phyloP scores from a whole-genome alignment of 2,329 filamentous ascomycete species.

The Fusarium graminum region DNA sequence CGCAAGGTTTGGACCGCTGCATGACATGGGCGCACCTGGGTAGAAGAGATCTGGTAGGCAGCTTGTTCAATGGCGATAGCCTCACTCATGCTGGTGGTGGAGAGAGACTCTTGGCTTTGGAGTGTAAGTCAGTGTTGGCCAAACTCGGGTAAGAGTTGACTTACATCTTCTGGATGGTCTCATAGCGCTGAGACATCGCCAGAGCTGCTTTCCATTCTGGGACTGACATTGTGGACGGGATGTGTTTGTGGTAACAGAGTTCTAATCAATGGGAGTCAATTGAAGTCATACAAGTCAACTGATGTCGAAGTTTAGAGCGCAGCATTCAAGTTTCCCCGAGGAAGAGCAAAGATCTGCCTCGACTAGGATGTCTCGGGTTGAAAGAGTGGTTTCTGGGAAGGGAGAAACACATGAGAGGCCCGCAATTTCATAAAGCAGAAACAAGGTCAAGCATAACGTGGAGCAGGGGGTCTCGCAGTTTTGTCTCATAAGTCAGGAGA shows the following conservation, averaged over 20 bases:
- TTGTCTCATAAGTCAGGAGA: background rate
- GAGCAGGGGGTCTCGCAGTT: slow-evolving; percentile 4
- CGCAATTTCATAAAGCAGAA: slow-evolving; percentile 41
- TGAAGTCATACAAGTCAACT: slow-evolving; percentile 22
- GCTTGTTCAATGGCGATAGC: slow-evolving; percentile 76
- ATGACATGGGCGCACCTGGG: slow-evolving; percentile 63
- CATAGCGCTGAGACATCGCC: slow-evolving; percentile 71
- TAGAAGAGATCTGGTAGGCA: slow-evolving; percentile 69
- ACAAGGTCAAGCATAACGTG: slow-evolving; percentile 32
- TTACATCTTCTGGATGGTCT: slow-evolving; percentile 68
- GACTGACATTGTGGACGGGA: slow-evolving; percentile 32
- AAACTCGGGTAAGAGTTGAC: background rate
- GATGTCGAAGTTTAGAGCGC: slow-evolving; percentile 3
- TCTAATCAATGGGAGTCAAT: background rate
- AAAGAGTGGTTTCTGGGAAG: slow-evolving; percentile 13
- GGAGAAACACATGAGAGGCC: slow-evolving; percentile 11
- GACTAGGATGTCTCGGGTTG: slow-evolving; percentile 30
- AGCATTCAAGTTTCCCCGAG: slow-evolving; percentile 20
- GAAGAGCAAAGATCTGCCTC: slow-evolving; percentile 28
- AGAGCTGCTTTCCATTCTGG: slow-evolving; percentile 65
- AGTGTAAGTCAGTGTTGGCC: slow-evolving; percentile 4
- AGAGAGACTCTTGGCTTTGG: slow-evolving; percentile 51
- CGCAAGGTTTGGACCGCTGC: slow-evolving; percentile 33
- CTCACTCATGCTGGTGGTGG: slow-evolving; percentile 51
- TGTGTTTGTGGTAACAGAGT: slow-evolving; percentile 5